These are phyloP conservation scores for Metahyphopichia silvanorum DNA, from an alignment of 805 yeast species.

Conservation along the genomic window DNA sequence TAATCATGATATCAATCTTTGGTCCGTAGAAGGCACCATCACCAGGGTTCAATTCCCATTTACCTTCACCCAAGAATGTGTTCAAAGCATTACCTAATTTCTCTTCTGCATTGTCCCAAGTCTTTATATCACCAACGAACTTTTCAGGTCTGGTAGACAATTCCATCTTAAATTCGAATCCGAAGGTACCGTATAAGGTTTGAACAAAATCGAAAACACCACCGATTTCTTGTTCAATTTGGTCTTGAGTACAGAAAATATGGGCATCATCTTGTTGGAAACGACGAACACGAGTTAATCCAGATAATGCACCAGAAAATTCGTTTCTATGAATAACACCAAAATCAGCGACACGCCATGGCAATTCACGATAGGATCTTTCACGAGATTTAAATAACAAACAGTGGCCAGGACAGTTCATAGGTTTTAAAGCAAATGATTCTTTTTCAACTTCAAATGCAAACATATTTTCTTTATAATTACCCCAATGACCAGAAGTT, in stretches of 20 bases:
- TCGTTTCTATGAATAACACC: slow-evolving; percentile 98
- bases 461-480: slow-evolving; percentile 97
- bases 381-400: slow-evolving; percentile 87
- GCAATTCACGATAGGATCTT: slow-evolving; percentile 93
- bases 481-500: slow-evolving; percentile 98
- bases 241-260: slow-evolving; percentile 91
- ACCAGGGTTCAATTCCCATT: slow-evolving; percentile 94
- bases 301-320: slow-evolving; percentile 88
- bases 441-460: slow-evolving; percentile 96
- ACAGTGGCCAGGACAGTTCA: slow-evolving; percentile 93
- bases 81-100: slow-evolving; percentile 81
- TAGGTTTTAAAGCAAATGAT: slow-evolving; percentile 89
- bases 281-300: slow-evolving; percentile 93
- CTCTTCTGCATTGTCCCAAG: slow-evolving; percentile 90
- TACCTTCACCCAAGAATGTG: slow-evolving; percentile 70
- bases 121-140: slow-evolving; percentile 88
- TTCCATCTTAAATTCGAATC: slow-evolving; percentile 95
- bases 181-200: slow-evolving; percentile 84
- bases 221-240: slow-evolving; percentile 81
- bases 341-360: slow-evolving; percentile 98
- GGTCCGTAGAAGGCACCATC: slow-evolving; percentile 98
- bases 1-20: slow-evolving; percentile 93
- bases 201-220: slow-evolving; percentile 83
- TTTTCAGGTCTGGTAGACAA: slow-evolving; percentile 97
- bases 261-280: slow-evolving; percentile 99